These are phyloP conservation scores for Pseudonitzschia multiseries DNA, from an alignment of 108 stramenopile genomes.

Conservation along the genomic window DNA sequence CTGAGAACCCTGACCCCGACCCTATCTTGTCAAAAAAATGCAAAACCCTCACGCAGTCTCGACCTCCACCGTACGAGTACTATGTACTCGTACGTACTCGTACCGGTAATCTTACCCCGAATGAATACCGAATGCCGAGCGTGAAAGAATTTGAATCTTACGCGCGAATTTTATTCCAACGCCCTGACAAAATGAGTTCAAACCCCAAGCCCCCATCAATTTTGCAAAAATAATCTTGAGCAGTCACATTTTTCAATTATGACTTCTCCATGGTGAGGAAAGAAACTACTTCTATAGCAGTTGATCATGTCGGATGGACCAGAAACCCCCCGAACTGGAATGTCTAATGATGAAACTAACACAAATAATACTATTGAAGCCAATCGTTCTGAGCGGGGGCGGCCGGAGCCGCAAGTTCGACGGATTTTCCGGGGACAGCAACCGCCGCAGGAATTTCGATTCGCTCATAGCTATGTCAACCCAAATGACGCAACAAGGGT, in stretches of 20 bases:
- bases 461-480: neutral
- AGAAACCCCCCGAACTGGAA: neutral
- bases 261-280: slow-evolving; percentile 3
- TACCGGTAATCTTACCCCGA: too few relatives aligned
- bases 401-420: neutral
- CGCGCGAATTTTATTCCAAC: too few relatives aligned
- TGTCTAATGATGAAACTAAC: neutral
- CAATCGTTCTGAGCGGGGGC: neutral
- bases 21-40: too few relatives aligned
- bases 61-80: too few relatives aligned
- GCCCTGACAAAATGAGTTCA: neutral
- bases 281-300: neutral
- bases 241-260: slow-evolving; percentile 1
- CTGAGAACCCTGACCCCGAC: too few relatives aligned
- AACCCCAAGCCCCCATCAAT: neutral
- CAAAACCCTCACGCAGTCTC: too few relatives aligned
- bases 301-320: neutral
- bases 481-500: neutral
- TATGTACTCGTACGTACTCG: too few relatives aligned
- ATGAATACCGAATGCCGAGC: too few relatives aligned
- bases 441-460: neutral
- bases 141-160: too few relatives aligned
- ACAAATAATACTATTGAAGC: neutral
- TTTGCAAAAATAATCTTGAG: neutral
- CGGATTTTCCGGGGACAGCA: neutral